phyloP scores from a whole-genome alignment of 305 asterid species.

The Fraxinus sp. region DNA sequence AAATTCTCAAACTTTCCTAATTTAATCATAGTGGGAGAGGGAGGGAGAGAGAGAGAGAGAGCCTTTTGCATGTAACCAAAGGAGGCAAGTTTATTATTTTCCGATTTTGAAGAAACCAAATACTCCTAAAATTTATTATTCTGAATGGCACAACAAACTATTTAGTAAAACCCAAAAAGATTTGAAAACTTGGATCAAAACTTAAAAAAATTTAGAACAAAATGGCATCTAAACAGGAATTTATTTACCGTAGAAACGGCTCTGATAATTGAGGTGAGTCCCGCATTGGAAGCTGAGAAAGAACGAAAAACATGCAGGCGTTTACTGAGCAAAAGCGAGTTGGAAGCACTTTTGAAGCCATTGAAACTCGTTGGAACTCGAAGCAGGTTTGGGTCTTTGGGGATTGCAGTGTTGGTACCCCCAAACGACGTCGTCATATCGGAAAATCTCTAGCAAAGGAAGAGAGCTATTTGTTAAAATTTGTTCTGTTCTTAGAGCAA shows the following conservation, averaged over 20 bases:
- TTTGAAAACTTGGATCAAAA: background rate
- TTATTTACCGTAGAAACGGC: constrained; percentile 63
- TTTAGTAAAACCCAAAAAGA: background rate
- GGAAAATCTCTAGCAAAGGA: constrained; percentile 3
- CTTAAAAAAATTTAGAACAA: background rate
- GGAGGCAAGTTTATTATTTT: background rate
- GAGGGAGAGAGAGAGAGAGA: background rate
- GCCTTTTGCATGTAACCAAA: background rate
- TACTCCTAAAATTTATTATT: background rate
- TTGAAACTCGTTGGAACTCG: constrained; percentile 43
- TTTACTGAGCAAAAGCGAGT: constrained; percentile 52
- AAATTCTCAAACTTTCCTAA: background rate
- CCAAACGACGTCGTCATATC: constrained; percentile 73
- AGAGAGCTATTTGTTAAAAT: background rate
- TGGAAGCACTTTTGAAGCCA: constrained; percentile 50
- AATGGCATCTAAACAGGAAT: background rate
- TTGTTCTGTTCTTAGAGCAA: background rate
- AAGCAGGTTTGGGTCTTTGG: constrained; percentile 40
- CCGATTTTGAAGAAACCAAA: background rate
- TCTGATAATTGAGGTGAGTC: constrained; percentile 40
- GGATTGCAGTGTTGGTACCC: constrained; percentile 33
- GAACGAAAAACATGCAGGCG: constrained; percentile 35
- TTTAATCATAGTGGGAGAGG: background rate
- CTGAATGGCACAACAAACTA: background rate
- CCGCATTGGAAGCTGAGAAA: constrained; percentile 28